These are phyloP conservation scores for Candida nemodendra DNA, from an alignment of 805 yeast genomes.

Conservation along the genomic window DNA sequence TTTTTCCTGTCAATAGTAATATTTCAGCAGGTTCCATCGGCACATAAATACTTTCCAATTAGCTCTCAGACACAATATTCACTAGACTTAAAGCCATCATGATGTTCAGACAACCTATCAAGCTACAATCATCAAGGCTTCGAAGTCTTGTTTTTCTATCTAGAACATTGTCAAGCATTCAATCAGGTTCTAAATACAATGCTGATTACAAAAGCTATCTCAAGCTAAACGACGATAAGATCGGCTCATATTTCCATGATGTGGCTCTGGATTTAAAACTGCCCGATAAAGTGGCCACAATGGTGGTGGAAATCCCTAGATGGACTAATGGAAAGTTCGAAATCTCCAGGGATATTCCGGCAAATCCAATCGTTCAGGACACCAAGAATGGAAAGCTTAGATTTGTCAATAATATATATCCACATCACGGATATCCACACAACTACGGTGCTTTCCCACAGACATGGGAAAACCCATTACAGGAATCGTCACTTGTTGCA, in stretches of 20 bases:
- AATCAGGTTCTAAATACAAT: conserved; percentile 39
- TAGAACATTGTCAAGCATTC: conserved; percentile 18
- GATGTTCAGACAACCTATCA: too few relatives aligned
- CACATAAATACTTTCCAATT: too few relatives aligned
- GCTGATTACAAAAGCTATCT: conserved; percentile 44
- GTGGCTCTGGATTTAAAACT: conserved; percentile 53
- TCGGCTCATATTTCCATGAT: conserved; percentile 72
- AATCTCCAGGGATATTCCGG: conserved; percentile 52
- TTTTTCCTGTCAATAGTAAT: too few relatives aligned
- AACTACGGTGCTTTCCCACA: conserved; percentile 89
- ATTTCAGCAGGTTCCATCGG: too few relatives aligned
- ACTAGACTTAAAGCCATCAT: too few relatives aligned
- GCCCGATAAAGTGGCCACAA: conserved; percentile 46
- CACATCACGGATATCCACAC: conserved; percentile 80
- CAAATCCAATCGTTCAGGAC: conserved; percentile 83
- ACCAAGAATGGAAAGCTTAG: conserved; percentile 65
- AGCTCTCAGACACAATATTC: too few relatives aligned
- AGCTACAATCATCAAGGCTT: too few relatives aligned
- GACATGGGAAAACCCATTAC: conserved; percentile 96
- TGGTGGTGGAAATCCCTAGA: conserved; percentile 76
- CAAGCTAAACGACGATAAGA: conserved; percentile 36
- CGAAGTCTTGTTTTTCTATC: too few relatives aligned
- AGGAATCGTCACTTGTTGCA: conserved; percentile 39
- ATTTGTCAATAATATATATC: conserved; percentile 76
- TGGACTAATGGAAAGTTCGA: conserved; percentile 87